A percentile compares a stretch with the other conserved stretches of the same genome.
These are phyloP conservation scores for Dillenia suffruticosa DNA, from an alignment of 164 flowering plant genomes.

Conservation along the genomic window DNA sequence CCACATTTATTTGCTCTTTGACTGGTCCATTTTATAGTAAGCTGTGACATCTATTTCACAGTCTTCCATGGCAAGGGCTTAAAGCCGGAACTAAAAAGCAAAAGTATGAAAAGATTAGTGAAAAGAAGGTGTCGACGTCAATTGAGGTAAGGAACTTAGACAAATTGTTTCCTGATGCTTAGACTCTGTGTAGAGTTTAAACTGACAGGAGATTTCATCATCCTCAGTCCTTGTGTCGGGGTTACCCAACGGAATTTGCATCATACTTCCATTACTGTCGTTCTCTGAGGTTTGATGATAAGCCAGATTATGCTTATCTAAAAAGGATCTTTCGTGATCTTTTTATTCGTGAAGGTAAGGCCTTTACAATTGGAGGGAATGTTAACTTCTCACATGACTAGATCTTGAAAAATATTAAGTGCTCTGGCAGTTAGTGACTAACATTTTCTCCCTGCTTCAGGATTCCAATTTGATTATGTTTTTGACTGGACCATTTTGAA, in stretches of 20 bases:
- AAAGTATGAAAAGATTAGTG: conserved; percentile 93
- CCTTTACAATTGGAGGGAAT: neutral
- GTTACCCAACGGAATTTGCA: conserved; percentile 95
- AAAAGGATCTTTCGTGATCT: conserved; percentile 95
- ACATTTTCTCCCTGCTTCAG: conserved; percentile 22
- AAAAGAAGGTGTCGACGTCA: conserved; percentile 85
- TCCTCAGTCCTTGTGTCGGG: conserved; percentile 73
- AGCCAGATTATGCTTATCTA: conserved; percentile 92
- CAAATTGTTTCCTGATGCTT: conserved; percentile 11
- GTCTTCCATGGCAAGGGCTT: conserved; percentile 99
- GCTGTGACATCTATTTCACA: conserved; percentile 13
- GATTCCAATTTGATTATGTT: conserved; percentile 89
- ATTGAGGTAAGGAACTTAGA: conserved; percentile 52
- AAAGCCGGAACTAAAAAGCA: conserved; percentile 95
- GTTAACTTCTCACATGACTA: no score
- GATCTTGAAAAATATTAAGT: no score
- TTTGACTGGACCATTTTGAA: conserved; percentile 92
- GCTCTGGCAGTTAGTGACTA: neutral
- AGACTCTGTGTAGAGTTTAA: conserved; percentile 26
- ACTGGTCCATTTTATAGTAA: no score
- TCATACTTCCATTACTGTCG: conserved; percentile 96
- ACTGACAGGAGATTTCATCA: conserved; percentile 9
- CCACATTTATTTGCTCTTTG: no score
- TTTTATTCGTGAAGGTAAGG: conserved; percentile 91
- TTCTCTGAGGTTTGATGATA: conserved; percentile 91